Conservation (phyloP, 257 asterid genomes). For the Forsythia suspensa region DNA sequence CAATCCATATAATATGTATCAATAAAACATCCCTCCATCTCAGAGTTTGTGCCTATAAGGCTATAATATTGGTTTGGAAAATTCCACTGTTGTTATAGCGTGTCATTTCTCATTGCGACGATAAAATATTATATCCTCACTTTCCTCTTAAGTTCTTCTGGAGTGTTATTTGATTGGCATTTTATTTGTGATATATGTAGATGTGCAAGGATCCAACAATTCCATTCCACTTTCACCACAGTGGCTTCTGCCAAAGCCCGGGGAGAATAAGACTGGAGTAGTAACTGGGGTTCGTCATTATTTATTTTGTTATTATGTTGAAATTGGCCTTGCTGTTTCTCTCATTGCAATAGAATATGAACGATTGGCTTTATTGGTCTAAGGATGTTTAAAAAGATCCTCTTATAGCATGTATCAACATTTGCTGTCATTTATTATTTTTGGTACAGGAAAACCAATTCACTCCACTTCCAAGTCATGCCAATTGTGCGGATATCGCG, state of each 20-base stretch:
- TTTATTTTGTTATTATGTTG: conserved; percentile 13
- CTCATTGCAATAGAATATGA: not conserved
- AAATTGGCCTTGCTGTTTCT: not conserved
- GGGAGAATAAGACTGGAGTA: conserved; percentile 72
- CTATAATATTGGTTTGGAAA: not conserved
- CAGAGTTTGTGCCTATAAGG: not conserved
- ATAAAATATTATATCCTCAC: not conserved
- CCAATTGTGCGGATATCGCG: conserved; percentile 40
- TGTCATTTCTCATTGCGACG: not conserved
- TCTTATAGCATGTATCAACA: not conserved
- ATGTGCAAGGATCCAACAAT: conserved; percentile 64
- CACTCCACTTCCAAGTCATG: conserved; percentile 38
- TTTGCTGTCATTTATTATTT: not conserved
- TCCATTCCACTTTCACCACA: conserved; percentile 94
- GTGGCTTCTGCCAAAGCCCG: conserved; percentile 89
- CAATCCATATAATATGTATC: not conserved
- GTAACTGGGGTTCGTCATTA: conserved; percentile 60
- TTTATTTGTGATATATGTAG: conserved; percentile 39
- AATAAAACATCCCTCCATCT: not conserved
- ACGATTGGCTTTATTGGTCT: not conserved
- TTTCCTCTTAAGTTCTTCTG: not conserved
- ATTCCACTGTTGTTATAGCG: not conserved
- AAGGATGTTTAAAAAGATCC: not conserved
- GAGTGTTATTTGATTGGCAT: not conserved
- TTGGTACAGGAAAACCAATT: conserved; percentile 62